Percentiles rank a stretch among this genome's conserved stretches.
Conservation (phyloP, 2,329 filamentous ascomycete genomes). For the Graphium sp. region DNA sequence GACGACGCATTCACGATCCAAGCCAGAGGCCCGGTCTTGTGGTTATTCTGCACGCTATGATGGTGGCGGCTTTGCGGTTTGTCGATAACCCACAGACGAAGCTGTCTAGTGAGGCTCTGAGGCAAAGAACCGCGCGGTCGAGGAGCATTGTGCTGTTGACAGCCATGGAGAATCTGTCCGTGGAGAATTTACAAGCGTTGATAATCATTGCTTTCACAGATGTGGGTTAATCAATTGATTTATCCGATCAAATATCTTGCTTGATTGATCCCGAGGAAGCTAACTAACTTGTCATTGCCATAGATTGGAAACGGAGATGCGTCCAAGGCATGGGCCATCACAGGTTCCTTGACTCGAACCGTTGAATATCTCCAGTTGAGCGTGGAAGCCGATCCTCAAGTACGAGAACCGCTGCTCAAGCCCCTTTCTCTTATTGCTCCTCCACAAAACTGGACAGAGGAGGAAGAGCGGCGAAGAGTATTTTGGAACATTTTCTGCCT, state of each 20-base stretch:
- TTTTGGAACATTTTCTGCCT: conserved; percentile 16
- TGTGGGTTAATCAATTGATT: conserved; percentile 11
- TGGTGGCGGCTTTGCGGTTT: conserved; percentile 11
- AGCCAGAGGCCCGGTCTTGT: conserved; percentile 11
- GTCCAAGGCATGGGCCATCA: conserved; percentile 7
- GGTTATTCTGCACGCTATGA: conserved; percentile 18
- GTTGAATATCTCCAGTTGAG: conserved; percentile 8
- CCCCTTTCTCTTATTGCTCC: conserved; percentile 12
- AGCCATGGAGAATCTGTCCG: conserved; percentile 15
- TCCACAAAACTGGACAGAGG: conserved; percentile 13
- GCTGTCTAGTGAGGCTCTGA: conserved; percentile 7
- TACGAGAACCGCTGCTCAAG: conserved; percentile 7
- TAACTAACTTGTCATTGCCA: not conserved
- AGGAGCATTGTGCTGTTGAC: conserved; percentile 12
- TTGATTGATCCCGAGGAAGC: not conserved
- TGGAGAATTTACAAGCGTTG: conserved; percentile 18
- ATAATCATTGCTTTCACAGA: conserved; percentile 19
- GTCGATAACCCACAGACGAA: conserved; percentile 10
- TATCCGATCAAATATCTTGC: no score
- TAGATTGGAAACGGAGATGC: conserved; percentile 8
- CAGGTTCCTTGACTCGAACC: conserved; percentile 7
- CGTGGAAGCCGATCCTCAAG: conserved; percentile 7
- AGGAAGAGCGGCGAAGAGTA: conserved; percentile 14
- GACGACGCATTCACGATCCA: conserved; percentile 10
- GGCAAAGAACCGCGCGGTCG: conserved; percentile 5